Conservation (phyloP, 306 rosid genomes). For the Bauhinia variegata region DNA sequence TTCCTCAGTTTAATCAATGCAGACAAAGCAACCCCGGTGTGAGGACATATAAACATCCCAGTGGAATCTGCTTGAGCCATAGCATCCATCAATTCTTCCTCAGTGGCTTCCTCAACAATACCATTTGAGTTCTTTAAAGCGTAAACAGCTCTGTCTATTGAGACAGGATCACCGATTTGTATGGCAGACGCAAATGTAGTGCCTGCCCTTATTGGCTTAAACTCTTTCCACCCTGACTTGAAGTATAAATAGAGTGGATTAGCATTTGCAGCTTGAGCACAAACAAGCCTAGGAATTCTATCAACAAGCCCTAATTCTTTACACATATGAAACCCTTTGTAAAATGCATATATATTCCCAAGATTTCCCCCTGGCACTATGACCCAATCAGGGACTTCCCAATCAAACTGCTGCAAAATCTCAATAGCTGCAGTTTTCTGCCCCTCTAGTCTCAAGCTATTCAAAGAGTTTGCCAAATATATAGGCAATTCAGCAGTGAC, state of each 20-base stretch:
- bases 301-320: conserved; percentile 79
- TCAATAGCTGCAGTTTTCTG: conserved; percentile 86
- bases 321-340: conserved; percentile 83
- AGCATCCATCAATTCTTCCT: conserved; percentile 89
- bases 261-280: conserved; percentile 90
- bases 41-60: conserved; percentile 91
- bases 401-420: conserved; percentile 85
- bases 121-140: conserved; percentile 73
- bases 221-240: conserved; percentile 78
- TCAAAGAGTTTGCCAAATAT: conserved; percentile 70
- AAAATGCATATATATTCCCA: conserved; percentile 85
- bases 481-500: conserved; percentile 76
- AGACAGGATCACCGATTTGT: conserved; percentile 89
- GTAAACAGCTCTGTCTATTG: conserved; percentile 78
- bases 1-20: conserved; percentile 78
- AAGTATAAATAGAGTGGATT: conserved; percentile 70
- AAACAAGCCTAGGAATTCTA: conserved; percentile 83
- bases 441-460: conserved; percentile 80
- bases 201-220: conserved; percentile 58
- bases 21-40: conserved; percentile 89
- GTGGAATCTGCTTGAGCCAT: conserved; percentile 82
- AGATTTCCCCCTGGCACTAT: conserved; percentile 81
- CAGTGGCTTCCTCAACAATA: conserved; percentile 91
- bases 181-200: conserved; percentile 83
- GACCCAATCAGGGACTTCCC: conserved; percentile 92